phyloP scores from a whole-genome alignment of 345 rosid species.

The Corchorus olitorius region DNA sequence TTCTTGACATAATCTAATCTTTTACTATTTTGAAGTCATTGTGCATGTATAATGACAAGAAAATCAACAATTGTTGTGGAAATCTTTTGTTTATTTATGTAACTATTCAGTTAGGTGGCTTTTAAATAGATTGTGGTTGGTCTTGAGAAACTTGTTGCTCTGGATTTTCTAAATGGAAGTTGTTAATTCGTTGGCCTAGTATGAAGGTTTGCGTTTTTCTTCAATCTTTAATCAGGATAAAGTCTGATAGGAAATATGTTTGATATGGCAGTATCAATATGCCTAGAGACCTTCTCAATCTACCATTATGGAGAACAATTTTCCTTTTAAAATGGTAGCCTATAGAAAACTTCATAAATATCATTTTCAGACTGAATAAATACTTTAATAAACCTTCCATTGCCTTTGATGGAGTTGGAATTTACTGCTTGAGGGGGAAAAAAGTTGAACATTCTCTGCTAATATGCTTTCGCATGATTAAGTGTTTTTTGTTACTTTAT shows the following conservation, averaged over 20 bases:
- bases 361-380: not conserved
- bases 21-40: not conserved
- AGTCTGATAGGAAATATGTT: not conserved
- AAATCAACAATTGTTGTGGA: not conserved
- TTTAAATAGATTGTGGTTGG: not conserved
- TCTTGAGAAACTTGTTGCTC: not conserved
- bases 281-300: not conserved
- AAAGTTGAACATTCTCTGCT: not conserved
- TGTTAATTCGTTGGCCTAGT: not conserved
- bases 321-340: not conserved
- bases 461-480: constrained; percentile 3
- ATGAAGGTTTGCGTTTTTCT: not conserved
- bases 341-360: not conserved
- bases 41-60: not conserved
- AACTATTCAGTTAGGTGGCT: not conserved
- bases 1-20: not conserved
- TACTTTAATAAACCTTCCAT: not conserved
- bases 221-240: not conserved
- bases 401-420: not conserved
- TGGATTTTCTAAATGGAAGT: not conserved
- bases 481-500: not conserved
- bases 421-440: not conserved
- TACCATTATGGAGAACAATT: not conserved
- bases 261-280: not conserved
- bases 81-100: not conserved